phyloP scores from a whole-genome alignment of 139 green algal species.

The Coccomyxa sp. region DNA sequence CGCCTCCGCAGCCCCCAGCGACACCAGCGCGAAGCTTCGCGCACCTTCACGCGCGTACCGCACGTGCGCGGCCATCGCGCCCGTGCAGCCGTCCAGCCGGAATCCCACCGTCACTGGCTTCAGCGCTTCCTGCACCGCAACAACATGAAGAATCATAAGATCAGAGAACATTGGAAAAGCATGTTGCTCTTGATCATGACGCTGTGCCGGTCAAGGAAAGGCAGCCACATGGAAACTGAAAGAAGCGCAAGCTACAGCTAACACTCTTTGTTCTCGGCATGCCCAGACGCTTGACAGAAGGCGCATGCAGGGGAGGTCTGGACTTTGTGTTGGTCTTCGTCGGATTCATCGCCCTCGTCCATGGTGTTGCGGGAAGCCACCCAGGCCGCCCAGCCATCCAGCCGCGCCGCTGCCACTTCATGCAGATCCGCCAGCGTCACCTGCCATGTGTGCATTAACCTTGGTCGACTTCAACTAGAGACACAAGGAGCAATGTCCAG shows the following conservation, averaged over 20 bases:
- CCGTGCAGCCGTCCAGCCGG: constrained; percentile 11
- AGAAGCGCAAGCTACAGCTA: not conserved
- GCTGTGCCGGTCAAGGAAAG: too few species aligned
- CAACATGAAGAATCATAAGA: too few species aligned
- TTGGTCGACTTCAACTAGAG: too few species aligned
- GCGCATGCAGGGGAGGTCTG: not conserved
- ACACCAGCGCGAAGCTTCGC: not conserved
- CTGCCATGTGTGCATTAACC: too few species aligned
- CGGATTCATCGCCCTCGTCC: not conserved
- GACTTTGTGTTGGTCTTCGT: not conserved
- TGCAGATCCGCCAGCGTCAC: constrained; percentile 4
- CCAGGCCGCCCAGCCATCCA: not conserved
- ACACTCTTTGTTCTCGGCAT: not conserved
- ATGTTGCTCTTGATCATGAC: too few species aligned
- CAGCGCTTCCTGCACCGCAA: not conserved
- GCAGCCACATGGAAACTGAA: too few species aligned
- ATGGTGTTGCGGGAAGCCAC: not conserved
- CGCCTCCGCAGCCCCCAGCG: constrained; percentile 6
- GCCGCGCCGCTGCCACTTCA: not conserved
- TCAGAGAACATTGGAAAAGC: too few species aligned
- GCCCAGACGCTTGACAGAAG: not conserved
- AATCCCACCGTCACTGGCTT: not conserved
- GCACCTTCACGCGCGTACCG: constrained; percentile 1
- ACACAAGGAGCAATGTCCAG: too few species aligned
- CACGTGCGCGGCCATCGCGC: constrained; percentile 7